These are phyloP conservation scores for Zelopaecilomyces penicillatus DNA, from an alignment of 2,329 filamentous ascomycete species.

Conservation along the genomic window DNA sequence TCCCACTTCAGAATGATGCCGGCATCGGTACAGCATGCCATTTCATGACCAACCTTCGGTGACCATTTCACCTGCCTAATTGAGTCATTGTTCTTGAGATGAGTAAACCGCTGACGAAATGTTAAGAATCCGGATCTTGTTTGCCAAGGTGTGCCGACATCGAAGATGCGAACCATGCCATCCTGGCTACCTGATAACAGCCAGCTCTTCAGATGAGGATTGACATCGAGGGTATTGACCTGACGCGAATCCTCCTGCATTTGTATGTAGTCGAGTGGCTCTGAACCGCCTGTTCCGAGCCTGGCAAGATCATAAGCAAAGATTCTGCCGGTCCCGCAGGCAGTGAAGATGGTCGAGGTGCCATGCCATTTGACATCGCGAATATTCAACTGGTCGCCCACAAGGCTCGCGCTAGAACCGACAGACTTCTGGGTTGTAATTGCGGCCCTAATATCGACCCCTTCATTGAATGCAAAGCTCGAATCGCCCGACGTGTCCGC, in stretches of 20 bases:
- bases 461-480: conserved; percentile 41
- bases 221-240: conserved; percentile 55
- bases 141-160: conserved; percentile 42
- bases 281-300: conserved; percentile 33
- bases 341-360: conserved; percentile 50
- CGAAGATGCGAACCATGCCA: conserved; percentile 53
- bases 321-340: conserved; percentile 56
- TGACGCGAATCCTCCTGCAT: conserved; percentile 54
- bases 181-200: conserved; percentile 57
- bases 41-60: conserved; percentile 50
- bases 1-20: conserved; percentile 58
- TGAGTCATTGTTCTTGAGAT: conserved; percentile 28
- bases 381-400: conserved; percentile 52
- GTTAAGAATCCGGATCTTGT: conserved; percentile 41
- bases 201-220: conserved; percentile 49
- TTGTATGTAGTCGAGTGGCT: conserved; percentile 47
- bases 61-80: conserved; percentile 60
- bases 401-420: conserved; percentile 30
- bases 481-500: conserved; percentile 36
- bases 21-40: conserved; percentile 56
- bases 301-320: conserved; percentile 54
- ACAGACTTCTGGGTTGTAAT: conserved; percentile 43
- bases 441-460: conserved; percentile 48
- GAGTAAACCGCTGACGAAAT: conserved; percentile 39
- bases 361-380: conserved; percentile 53